Evolutionary conservation across 1,284 basidiomycete genomes (phyloP), one percentile per base, ranked within the genome.

Genomic region (Trichosporon ovoides): DNA sequence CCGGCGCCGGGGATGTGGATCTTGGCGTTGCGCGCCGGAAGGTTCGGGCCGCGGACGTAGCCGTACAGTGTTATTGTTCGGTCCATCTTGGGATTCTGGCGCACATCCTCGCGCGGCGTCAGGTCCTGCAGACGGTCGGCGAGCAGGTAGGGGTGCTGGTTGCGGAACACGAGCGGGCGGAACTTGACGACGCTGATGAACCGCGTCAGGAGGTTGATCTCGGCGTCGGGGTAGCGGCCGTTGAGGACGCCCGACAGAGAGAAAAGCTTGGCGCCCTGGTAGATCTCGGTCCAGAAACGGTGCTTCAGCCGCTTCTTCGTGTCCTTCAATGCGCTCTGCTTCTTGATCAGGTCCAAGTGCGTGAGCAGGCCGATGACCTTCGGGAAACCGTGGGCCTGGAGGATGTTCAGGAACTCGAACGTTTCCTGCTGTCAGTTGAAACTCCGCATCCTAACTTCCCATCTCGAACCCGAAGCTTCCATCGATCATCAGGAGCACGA

Each of bases 201-300:
- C 36, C 93, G 87, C 14, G 88, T 89, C 52, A 99, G 85, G 70
- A 98, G 97, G 69, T 94, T 85, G 68, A 98, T 94, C 79, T 98
- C 96, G 22, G 85, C 86, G 77, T 99, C 96, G 20, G 96, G 96
- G 73, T 99, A 99, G 36, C 96, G 89, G 13, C 95, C 95, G 68
- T 99, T 98, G 67, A 98, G 84, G 46, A 99, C 92, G 16, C 96
- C 96, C 1, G 91, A 95, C 50, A 98, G 87, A 76, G 98, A 98
- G 80, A 98, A 98, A 16, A 99, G 85, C 76, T 98, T 98, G 49
- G 96, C 95, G 52, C 96, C 96, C 73, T 94, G 89, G 77, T 98
- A 98, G 16, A 98, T 97, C 77, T 99, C 96, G 0, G 95, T 93
- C 95, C 96, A 99, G 80, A 99, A 99, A n/a, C 96, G 89, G 75